Evolutionary conservation across 75 land plant species (phyloP).

Genomic region (Pseudotsuga menziesii): DNA sequence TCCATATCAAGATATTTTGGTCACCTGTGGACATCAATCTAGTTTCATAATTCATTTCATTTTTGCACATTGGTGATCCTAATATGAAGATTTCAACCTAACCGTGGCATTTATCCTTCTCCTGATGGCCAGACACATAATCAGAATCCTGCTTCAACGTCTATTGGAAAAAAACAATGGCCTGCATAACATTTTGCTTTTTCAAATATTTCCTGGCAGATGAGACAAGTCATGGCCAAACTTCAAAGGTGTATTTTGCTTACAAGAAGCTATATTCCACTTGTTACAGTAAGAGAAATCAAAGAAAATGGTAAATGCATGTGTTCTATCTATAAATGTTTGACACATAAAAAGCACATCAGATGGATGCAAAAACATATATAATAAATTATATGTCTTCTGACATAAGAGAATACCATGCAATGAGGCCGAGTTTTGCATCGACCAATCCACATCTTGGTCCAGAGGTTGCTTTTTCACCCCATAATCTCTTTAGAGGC

Average conservation of each 20-base stretch:
- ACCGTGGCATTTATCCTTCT: no score
- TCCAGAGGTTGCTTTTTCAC: constrained; percentile 23
- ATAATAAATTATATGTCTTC: no score
- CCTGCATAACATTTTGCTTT: not conserved
- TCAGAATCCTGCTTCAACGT: not conserved
- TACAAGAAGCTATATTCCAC: not conserved
- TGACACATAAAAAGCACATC: not conserved
- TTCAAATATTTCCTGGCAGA: not conserved
- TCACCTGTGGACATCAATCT: no score
- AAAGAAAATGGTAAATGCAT: not conserved
- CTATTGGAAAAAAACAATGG: not conserved
- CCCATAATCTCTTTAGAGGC: constrained; percentile 41
- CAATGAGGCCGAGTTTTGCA: constrained; percentile 65
- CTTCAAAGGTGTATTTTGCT: not conserved
- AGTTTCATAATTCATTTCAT: no score
- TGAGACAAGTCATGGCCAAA: not conserved
- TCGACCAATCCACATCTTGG: constrained; percentile 32
- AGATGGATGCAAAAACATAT: not conserved
- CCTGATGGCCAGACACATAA: not conserved
- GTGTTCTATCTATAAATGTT: not conserved
- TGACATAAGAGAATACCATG: constrained; percentile 51
- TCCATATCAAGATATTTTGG: no score
- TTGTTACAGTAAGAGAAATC: not conserved
- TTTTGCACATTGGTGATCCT: no score
- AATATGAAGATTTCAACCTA: no score